phyloP scores from a whole-genome alignment of 2,329 filamentous ascomycete genomes.

The Fusarium sp. region DNA sequence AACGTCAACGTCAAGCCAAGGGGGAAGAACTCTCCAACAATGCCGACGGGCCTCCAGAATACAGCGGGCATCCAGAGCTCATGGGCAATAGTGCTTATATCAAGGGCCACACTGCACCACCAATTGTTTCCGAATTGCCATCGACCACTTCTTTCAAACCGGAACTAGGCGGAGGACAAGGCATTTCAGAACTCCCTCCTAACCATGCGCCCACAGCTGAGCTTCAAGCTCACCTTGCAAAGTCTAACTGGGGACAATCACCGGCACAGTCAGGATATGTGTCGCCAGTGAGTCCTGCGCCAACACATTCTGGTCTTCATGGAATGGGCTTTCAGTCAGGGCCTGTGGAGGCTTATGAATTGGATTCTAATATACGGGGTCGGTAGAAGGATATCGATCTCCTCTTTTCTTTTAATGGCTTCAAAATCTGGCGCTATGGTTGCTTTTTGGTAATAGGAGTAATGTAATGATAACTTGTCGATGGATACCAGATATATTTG shows the following conservation, averaged over 20 bases:
- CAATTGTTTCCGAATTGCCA: slow-evolving; percentile 35
- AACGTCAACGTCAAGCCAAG: slow-evolving; percentile 42
- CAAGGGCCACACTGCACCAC: slow-evolving; percentile 13
- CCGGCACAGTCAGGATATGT: slow-evolving; percentile 31
- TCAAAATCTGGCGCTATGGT: slow-evolving; percentile 18
- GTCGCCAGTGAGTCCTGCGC: slow-evolving; percentile 22
- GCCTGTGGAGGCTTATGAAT: slow-evolving; percentile 51
- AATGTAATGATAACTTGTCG: neutral
- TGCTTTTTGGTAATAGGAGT: neutral
- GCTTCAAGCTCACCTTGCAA: slow-evolving; percentile 40
- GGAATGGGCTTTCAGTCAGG: slow-evolving; percentile 52
- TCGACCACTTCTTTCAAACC: slow-evolving; percentile 42
- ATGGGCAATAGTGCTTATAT: slow-evolving; percentile 34
- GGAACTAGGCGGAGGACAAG: slow-evolving; percentile 40
- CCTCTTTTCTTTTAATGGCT: neutral
- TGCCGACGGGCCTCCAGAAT: slow-evolving; percentile 30
- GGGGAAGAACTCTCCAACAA: slow-evolving; percentile 40
- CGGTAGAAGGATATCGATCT: neutral
- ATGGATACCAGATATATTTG: neutral
- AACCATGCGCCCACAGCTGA: slow-evolving; percentile 45
- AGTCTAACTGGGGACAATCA: slow-evolving; percentile 34
- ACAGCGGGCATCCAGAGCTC: slow-evolving; percentile 51
- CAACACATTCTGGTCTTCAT: slow-evolving; percentile 29
- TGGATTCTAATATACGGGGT: slow-evolving; percentile 41
- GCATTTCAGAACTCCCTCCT: slow-evolving; percentile 39